A percentile compares a stretch with the other conserved stretches of the same genome.
phyloP scores from a whole-genome alignment of 1,139 yeast genomes.

The Debaryomyces coudertii region DNA sequence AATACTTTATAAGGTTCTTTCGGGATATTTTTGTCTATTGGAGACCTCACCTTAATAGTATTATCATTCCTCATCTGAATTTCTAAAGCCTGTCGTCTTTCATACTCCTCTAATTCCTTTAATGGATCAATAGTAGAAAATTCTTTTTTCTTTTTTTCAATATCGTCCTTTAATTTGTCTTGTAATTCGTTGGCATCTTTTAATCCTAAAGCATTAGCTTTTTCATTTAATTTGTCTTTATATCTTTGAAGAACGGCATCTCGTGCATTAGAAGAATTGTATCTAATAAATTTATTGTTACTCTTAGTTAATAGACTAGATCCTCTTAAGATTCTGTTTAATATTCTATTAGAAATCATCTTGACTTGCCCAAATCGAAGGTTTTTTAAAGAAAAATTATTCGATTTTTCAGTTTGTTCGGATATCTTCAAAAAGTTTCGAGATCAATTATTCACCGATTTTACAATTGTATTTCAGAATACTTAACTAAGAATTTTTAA shows the following conservation, averaged over 20 bases:
- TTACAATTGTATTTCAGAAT: background rate
- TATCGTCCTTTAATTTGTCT: conserved; percentile 61
- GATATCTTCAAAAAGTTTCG: background rate
- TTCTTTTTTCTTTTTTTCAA: conserved; percentile 58
- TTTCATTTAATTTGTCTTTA: conserved; percentile 36
- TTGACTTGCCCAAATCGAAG: background rate
- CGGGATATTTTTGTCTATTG: conserved; percentile 50
- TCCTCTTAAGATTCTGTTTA: background rate
- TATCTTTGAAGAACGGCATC: conserved; percentile 23
- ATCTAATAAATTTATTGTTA: background rate
- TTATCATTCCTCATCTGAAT: conserved; percentile 55
- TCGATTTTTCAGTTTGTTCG: background rate
- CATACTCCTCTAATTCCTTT: conserved; percentile 63
- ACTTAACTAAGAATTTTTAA: background rate
- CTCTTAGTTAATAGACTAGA: background rate
- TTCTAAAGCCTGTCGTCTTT: conserved; percentile 39
- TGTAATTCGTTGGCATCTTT: conserved; percentile 63
- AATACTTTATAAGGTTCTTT: conserved; percentile 69
- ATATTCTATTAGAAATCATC: background rate
- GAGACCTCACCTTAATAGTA: conserved; percentile 61
- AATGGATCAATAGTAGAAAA: conserved; percentile 70
- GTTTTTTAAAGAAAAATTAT: background rate
- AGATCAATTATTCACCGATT: background rate
- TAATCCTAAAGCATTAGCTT: conserved; percentile 42
- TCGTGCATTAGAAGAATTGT: conserved; percentile 3